Base-by-base conservation (phyloP, 2,329 filamentous ascomycete genomes). In the Aspergillus hiratsukae region DNA sequence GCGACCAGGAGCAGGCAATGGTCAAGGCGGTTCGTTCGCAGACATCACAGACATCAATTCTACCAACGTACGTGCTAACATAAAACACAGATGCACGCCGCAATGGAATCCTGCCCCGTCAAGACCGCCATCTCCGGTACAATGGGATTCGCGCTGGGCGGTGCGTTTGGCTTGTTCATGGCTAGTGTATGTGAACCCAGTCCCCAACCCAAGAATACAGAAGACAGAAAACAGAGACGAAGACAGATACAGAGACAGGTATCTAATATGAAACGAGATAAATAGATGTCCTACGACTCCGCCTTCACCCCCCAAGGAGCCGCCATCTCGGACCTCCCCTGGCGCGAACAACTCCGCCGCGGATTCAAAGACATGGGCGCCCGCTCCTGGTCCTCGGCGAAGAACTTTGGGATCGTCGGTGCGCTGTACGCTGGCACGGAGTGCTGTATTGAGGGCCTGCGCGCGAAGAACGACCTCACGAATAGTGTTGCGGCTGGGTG, bases 121-220 rank as follows among this genome's bases (percentile, higher is more conserved):
- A 99, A 99, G 76, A 89, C 91, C 19, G 87, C 85, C 65, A 88
- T 99, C 76, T 89, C 92, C 0, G 94, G 93, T 56, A 90, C 88
- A 25, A 95, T 95, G 85, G 94, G 94, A 17, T 97, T 97, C 68
- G 94, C 87, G 40, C 87, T 99, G 63, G 94, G 94, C 61, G 94
- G 91, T 68, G 80, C 95, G 46, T 99, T 99, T 66, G 94, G 94
- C 65, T 83, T 97, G 68, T 99, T 99, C 80, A 99, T 97, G 93
- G 91, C 92, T 58, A 94, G 90, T 69, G 91, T 96, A 86, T 61
- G 88, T 80, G 21, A 41, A 25, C n/a, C 29, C 46, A 23, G 28
- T 37, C 11, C 53, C 40, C n/a, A 37, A 25, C 29, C 19, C 27
- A 35, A 17, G 3, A 35, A 2, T 35, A 35, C 5, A 6, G 14